Conservation (phyloP, 192 early-diverging fungal species). For the Linnemannia elongata region DNA sequence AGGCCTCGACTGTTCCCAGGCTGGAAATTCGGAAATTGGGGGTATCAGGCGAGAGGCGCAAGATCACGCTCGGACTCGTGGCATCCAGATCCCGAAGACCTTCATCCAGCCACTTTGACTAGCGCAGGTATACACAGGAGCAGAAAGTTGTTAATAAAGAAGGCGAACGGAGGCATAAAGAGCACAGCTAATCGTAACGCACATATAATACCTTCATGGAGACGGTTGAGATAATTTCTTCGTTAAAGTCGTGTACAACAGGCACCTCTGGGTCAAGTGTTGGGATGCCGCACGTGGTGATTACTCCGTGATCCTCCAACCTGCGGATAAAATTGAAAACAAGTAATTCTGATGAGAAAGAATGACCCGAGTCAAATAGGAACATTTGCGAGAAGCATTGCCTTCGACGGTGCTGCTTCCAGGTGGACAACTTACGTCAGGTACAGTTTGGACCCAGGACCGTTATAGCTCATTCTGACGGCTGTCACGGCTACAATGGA, state of each 20-base stretch:
- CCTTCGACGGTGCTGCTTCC: not conserved
- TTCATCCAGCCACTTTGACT: conserved; percentile 53
- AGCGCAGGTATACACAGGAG: not conserved
- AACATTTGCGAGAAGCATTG: too few species aligned
- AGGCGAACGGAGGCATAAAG: not conserved
- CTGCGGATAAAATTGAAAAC: conserved; percentile 10
- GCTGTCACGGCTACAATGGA: conserved; percentile 22
- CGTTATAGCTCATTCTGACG: conserved; percentile 41
- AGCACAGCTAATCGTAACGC: too few species aligned
- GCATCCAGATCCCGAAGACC: conserved; percentile 49
- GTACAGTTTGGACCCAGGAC: conserved; percentile 34
- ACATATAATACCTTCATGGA: conserved; percentile 40
- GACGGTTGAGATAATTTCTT: conserved; percentile 32
- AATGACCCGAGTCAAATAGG: not conserved
- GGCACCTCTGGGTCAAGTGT: conserved; percentile 44
- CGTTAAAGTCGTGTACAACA: conserved; percentile 40
- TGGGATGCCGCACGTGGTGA: conserved; percentile 44
- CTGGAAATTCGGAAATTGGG: conserved; percentile 50
- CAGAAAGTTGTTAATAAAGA: not conserved
- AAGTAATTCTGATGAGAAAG: not conserved
- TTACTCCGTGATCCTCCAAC: conserved; percentile 43
- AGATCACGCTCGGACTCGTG: conserved; percentile 39
- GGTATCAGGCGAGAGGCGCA: conserved; percentile 47
- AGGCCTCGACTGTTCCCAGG: conserved; percentile 47
- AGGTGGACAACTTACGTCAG: conserved; percentile 31